Evolutionary conservation across 2,329 filamentous ascomycete genomes (phyloP).

Genomic region (Epicoccum nigrum): DNA sequence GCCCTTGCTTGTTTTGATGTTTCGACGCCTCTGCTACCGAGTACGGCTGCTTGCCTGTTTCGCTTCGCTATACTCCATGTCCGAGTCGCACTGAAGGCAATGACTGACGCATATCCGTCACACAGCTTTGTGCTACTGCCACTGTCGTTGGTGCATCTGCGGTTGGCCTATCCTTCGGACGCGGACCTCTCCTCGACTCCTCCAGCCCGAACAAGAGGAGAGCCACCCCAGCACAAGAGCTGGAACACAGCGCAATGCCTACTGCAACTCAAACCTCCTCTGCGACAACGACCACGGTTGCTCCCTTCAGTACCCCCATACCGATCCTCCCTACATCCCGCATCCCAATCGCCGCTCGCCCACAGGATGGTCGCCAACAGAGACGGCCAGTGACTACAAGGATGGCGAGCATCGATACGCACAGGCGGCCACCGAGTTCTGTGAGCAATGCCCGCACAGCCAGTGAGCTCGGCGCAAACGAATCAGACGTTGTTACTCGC

Average conservation of each 20-base stretch:
- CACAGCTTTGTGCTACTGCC: conserved; percentile 67
- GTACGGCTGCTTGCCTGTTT: conserved; percentile 35
- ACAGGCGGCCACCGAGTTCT: conserved; percentile 27
- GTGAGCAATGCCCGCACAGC: conserved; percentile 28
- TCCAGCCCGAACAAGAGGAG: conserved; percentile 46
- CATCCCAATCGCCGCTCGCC: conserved; percentile 32
- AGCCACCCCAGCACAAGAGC: conserved; percentile 43
- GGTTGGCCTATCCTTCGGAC: conserved; percentile 63
- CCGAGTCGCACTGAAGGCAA: conserved; percentile 34
- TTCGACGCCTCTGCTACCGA: conserved; percentile 27
- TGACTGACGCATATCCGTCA: conserved; percentile 47
- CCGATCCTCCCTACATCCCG: conserved; percentile 33
- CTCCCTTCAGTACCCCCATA: conserved; percentile 34
- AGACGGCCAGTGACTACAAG: conserved; percentile 40
- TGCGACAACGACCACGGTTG: conserved; percentile 29
- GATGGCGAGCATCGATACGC: conserved; percentile 40
- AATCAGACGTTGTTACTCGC: conserved; percentile 31
- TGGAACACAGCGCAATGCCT: conserved; percentile 36
- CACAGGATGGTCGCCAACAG: conserved; percentile 38
- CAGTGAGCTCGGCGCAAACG: conserved; percentile 28
- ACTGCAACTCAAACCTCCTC: conserved; percentile 35
- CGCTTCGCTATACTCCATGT: conserved; percentile 28
- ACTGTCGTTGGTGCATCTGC: conserved; percentile 65
- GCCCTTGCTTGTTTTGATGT: conserved; percentile 43
- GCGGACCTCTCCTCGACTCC: conserved; percentile 51